Conservation (phyloP, 129 eudicot genomes). For the Chrysanthemum seticuspe region DNA sequence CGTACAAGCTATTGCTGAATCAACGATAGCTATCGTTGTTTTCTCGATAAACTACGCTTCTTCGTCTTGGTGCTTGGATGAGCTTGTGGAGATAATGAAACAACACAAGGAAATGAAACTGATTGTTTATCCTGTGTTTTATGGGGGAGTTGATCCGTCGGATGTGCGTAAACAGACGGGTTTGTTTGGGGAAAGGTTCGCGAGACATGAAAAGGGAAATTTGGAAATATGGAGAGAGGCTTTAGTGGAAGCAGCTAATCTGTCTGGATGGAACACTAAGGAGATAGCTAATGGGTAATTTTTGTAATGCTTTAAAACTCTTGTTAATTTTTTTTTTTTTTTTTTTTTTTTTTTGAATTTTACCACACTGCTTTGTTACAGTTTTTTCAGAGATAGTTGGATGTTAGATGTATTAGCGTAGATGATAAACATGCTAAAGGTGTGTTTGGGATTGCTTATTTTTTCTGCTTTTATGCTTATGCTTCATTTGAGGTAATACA, state of each 20-base stretch:
- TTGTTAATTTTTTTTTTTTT: too few relatives aligned
- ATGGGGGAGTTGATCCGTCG: conserved; percentile 30
- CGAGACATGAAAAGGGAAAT: background rate
- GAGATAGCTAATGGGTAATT: conserved; percentile 20
- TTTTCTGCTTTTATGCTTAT: too few relatives aligned
- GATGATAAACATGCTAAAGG: too few relatives aligned
- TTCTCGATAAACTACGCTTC: background rate
- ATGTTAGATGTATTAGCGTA: too few relatives aligned
- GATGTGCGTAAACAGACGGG: conserved; percentile 27
- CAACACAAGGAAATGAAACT: conserved; percentile 12
- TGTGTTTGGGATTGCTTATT: too few relatives aligned
- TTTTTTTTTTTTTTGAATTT: background rate
- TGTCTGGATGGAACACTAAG: conserved; percentile 27
- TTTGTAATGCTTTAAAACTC: background rate
- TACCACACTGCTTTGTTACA: too few relatives aligned
- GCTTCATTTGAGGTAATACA: too few relatives aligned
- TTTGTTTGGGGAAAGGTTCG: conserved; percentile 16
- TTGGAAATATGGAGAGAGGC: conserved; percentile 18
- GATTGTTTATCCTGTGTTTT: conserved; percentile 26
- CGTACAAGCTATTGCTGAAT: conserved; percentile 6
- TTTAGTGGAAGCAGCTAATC: conserved; percentile 26
- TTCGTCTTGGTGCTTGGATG: conserved; percentile 25
- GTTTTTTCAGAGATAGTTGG: too few relatives aligned
- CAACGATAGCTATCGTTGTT: background rate
- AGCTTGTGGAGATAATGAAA: conserved; percentile 26